phyloP scores from a whole-genome alignment of 106 monocot genomes.

The Triglochin maritima region DNA sequence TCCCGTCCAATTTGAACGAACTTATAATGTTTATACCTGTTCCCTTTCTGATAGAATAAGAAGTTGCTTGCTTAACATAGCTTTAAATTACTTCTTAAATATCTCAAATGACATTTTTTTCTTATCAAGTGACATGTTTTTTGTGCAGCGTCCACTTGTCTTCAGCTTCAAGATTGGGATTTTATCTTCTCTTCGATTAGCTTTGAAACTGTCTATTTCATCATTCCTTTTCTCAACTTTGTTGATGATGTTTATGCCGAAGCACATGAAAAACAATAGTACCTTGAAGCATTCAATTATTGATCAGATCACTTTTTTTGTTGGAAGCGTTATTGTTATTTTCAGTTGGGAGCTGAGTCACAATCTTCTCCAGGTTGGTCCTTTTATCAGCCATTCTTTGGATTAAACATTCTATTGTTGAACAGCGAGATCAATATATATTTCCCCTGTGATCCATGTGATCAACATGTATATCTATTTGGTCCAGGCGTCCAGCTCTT shows the following conservation, averaged over 20 bases:
- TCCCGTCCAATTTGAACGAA: not conserved
- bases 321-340: conserved; percentile 41
- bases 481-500: not conserved
- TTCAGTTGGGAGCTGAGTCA: conserved; percentile 84
- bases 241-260: conserved; percentile 33
- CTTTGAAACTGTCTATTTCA: conserved; percentile 53
- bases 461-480: not conserved
- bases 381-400: not conserved
- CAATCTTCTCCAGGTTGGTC: conserved; percentile 70
- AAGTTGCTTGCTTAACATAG: not conserved
- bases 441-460: not conserved
- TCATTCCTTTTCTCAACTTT: conserved; percentile 40
- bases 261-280: conserved; percentile 29
- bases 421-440: not conserved
- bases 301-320: conserved; percentile 38
- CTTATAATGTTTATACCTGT: not conserved
- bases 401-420: not conserved
- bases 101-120: not conserved
- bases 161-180: conserved; percentile 88
- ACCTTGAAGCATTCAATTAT: conserved; percentile 33
- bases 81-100: not conserved
- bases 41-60: not conserved
- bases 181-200: conserved; percentile 36
- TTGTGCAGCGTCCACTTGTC: conserved; percentile 76
- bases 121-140: not conserved